A percentile compares a stretch with the other conserved stretches of the same genome.
Conservation (phyloP, 2,329 filamentous ascomycete species). For the Emergomyces orientalis region DNA sequence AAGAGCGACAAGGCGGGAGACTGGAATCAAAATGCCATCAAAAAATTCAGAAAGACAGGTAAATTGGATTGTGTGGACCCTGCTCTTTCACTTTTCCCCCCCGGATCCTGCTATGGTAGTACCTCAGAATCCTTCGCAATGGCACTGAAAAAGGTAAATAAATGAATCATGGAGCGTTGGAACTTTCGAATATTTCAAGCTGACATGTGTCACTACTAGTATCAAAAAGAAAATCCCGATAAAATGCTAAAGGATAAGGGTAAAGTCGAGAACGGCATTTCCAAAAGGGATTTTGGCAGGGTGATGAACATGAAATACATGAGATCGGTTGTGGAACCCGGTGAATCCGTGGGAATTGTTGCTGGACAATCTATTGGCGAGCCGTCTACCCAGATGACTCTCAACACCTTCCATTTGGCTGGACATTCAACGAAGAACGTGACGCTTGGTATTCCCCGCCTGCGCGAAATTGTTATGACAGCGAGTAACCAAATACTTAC, state of each 20-base stretch:
- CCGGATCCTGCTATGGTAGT: constrained; percentile 64
- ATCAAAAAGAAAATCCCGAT: constrained; percentile 66
- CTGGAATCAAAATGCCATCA: constrained; percentile 59
- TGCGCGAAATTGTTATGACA: constrained; percentile 97
- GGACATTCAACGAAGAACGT: constrained; percentile 98
- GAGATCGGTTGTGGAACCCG: constrained; percentile 82
- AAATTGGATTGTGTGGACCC: constrained; percentile 64
- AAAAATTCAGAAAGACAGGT: constrained; percentile 66
- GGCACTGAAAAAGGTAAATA: constrained; percentile 51
- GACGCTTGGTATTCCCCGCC: constrained; percentile 91
- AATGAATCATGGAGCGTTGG: neutral
- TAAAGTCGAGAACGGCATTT: constrained; percentile 35
- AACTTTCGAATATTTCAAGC: neutral
- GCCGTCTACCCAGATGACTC: constrained; percentile 96
- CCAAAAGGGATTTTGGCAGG: constrained; percentile 68
- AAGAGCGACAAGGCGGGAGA: constrained; percentile 58
- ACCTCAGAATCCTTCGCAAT: constrained; percentile 81
- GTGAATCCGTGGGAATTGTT: constrained; percentile 93
- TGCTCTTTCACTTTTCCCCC: constrained; percentile 61
- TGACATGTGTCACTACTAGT: constrained; percentile 36
- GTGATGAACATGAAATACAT: constrained; percentile 89
- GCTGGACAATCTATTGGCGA: constrained; percentile 95
- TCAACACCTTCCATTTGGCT: constrained; percentile 99
- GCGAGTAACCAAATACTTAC: constrained; percentile 83
- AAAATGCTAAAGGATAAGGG: constrained; percentile 53